These are phyloP conservation scores for Penicillium atrosanguineum DNA, from an alignment of 495 filamentous ascomycete genomes.

Conservation along the genomic window DNA sequence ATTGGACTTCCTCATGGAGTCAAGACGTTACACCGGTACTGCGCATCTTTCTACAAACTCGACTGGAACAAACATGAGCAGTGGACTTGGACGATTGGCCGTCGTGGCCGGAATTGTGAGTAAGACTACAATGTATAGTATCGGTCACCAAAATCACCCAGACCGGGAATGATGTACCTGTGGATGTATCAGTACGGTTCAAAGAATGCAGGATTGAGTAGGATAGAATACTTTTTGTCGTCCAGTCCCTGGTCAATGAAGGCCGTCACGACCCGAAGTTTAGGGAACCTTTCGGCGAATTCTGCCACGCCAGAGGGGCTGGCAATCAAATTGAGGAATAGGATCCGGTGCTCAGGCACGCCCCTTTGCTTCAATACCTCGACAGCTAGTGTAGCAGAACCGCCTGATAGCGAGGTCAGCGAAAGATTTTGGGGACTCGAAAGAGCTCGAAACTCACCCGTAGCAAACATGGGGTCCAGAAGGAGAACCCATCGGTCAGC, in stretches of 20 bases:
- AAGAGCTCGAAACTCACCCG: constrained; percentile 57
- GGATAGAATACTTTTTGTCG: constrained; percentile 80
- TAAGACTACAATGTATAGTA: constrained; percentile 80
- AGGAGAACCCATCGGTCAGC: constrained; percentile 87
- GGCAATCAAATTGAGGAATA: constrained; percentile 95
- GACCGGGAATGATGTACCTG: constrained; percentile 93
- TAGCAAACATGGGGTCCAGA: constrained; percentile 98
- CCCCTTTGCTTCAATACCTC: constrained; percentile 85
- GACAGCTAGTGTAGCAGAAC: constrained; percentile 94
- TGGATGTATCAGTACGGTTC: constrained; percentile 16
- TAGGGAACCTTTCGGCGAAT: constrained; percentile 91
- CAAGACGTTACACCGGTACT: neutral
- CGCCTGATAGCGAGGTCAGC: constrained; percentile 54
- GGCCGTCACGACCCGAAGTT: constrained; percentile 88
- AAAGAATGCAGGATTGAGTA: neutral
- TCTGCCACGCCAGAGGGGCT: constrained; percentile 87
- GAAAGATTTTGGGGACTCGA: neutral
- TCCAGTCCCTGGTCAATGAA: constrained; percentile 94
- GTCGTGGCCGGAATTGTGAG: neutral
- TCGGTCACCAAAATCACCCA: constrained; percentile 95
- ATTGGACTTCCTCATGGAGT: neutral
- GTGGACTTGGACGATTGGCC: neutral
- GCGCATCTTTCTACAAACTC: neutral
- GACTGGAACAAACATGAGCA: neutral
- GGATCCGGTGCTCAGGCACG: constrained; percentile 90